Conservation (phyloP, 805 yeast genomes). For the Millerozyma acaciae region DNA sequence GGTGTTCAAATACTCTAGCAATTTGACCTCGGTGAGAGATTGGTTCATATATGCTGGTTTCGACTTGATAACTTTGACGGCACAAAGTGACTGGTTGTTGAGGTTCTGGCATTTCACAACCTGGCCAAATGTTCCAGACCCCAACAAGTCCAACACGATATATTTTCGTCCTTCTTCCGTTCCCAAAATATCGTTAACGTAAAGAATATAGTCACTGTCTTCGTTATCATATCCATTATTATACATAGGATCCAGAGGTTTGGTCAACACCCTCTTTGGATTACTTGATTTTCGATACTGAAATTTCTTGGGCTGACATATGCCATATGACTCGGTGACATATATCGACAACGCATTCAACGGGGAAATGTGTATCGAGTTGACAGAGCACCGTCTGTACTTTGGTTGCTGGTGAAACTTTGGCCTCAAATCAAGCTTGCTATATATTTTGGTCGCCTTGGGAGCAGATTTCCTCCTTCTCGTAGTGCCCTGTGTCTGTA, state of each 20-base stretch:
- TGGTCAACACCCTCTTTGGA: slow-evolving; percentile 88
- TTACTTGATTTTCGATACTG: slow-evolving; percentile 79
- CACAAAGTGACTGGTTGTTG: slow-evolving; percentile 79
- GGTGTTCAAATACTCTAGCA: slow-evolving; percentile 75
- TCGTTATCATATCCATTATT: slow-evolving; percentile 87
- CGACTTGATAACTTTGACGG: slow-evolving; percentile 91
- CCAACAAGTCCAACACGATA: slow-evolving; percentile 83
- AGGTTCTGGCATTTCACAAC: slow-evolving; percentile 90
- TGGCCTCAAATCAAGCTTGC: slow-evolving; percentile 57
- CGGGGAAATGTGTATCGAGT: slow-evolving; percentile 70
- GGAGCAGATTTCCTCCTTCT: slow-evolving; percentile 42
- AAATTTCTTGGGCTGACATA: slow-evolving; percentile 76
- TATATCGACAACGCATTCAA: slow-evolving; percentile 73
- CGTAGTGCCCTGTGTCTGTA: slow-evolving; percentile 20
- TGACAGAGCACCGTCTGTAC: slow-evolving; percentile 65
- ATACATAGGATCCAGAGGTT: slow-evolving; percentile 78
- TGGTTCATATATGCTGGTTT: slow-evolving; percentile 90
- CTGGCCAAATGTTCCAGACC: slow-evolving; percentile 98
- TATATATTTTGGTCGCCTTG: slow-evolving; percentile 37
- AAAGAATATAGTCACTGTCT: slow-evolving; percentile 85
- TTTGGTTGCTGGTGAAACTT: slow-evolving; percentile 58
- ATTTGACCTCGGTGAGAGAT: slow-evolving; percentile 82
- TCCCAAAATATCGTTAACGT: slow-evolving; percentile 92
- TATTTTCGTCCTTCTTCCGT: slow-evolving; percentile 80
- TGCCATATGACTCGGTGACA: slow-evolving; percentile 72